Base-by-base conservation (phyloP, 2,329 filamentous ascomycete genomes). In the Exophiala bonariae region DNA sequence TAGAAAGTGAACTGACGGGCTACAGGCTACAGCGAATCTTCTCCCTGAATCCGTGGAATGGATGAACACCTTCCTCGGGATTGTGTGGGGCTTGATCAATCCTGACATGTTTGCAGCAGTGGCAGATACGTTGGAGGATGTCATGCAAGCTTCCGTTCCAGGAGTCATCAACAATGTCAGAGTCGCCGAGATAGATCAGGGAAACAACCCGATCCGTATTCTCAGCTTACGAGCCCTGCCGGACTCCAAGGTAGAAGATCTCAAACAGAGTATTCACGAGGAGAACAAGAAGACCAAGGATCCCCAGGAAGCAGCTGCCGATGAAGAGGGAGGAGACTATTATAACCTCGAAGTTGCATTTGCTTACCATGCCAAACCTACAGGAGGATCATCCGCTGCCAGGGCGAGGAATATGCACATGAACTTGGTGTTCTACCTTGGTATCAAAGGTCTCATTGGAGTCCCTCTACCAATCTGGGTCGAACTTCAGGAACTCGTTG, bases 341-440 rank as follows among this genome's bases (percentile, higher is more conserved):
- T 96, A 96, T 74, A 96, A 96, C 60, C 76, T 96, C 39, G 91
- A 96, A 66, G 85, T 88, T 19, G 89, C 89, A 0, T 85, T 96
- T 61, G 91, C 91, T 1, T 96, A 96, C 65, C 90, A 96, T 62
- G 89, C 92, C 8, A 83, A 85, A 63, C 90, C 90, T 10, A 85
- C 81, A 2, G 78, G 81, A 4, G 75, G 76, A 48, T 80, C 84
- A 38, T 78, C 89, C 11, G 86, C 87, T 2, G 86, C 87, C 36
- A 93, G 91, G 67, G 89, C 90, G 4, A 82, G 86, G 57, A 97
- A 96, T 65, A 96, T 96, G 89, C 91, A 95, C 61, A 96, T 96
- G 89, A 87, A 95, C 61, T 71, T 97, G 11, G 82, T 96, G 7
- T 97, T 99, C 66, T 97, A 96, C 56, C 79, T 97, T 1, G 93